Evolutionary conservation across 352 stramenopile genomes (phyloP).

Genomic region (Phytophthora kernoviae): DNA sequence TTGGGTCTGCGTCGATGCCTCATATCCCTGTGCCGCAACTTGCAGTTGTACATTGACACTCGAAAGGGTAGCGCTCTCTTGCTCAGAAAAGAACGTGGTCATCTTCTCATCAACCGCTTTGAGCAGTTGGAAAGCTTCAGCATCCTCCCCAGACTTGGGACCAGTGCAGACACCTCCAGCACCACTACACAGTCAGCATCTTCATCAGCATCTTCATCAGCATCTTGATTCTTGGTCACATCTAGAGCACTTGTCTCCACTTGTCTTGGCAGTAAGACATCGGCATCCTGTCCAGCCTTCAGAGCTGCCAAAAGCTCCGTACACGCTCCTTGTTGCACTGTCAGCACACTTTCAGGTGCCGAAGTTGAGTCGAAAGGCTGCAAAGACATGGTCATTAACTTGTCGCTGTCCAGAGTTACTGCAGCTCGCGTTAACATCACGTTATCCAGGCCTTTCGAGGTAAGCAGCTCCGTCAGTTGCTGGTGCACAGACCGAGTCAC

Average conservation of each 20-base stretch:
- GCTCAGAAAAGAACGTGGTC: conserved; percentile 37
- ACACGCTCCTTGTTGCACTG: conserved; percentile 33
- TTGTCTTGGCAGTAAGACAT: conserved; percentile 26
- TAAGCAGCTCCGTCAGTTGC: conserved; percentile 25
- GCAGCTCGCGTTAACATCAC: conserved; percentile 19
- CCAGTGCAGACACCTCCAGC: conserved; percentile 29
- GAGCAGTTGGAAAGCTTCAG: conserved; percentile 41
- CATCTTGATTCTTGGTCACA: conserved; percentile 19
- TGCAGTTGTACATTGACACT: conserved; percentile 42
- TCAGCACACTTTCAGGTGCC: conserved; percentile 27
- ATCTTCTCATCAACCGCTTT: conserved; percentile 51
- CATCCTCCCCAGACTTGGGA: conserved; percentile 1
- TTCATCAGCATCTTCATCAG: conserved; percentile 13
- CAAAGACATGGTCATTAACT: conserved; percentile 31
- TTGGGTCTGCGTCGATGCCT: not conserved
- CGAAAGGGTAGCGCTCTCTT: conserved; percentile 26
- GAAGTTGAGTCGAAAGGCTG: conserved; percentile 1
- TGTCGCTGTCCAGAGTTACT: conserved; percentile 29
- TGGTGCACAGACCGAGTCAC: conserved; percentile 29
- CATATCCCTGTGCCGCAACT: conserved; percentile 12
- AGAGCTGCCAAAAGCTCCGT: conserved; percentile 28
- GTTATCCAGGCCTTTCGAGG: conserved; percentile 25
- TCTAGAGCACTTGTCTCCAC: conserved; percentile 32
- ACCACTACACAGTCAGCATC: conserved; percentile 23
- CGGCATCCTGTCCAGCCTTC: conserved; percentile 5